Evolutionary conservation across 257 asterid species (phyloP), one percentile per base, ranked within the genome.

Genomic region (Solanum sejunctum): DNA sequence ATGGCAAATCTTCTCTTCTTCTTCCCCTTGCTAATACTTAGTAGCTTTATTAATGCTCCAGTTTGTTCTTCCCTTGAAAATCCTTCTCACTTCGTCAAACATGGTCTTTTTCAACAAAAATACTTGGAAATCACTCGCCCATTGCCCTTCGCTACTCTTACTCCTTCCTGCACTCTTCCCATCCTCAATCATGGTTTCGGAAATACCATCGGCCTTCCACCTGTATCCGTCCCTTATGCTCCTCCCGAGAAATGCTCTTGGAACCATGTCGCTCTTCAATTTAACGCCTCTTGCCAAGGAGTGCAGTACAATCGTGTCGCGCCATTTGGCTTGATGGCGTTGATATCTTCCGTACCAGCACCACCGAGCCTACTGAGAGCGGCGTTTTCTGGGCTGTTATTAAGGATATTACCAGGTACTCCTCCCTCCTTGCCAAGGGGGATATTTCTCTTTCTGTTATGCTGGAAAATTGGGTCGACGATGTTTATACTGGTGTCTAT

Each of bases 331-430:
- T 96, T 86, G 54, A 90, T 77, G 98, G 98, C 13, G 90, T 83
- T 9, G 99, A 93, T 90, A 83, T 94, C 83, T 91, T 96, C 69
- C 99, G 99, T 66, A 93, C 99, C 83, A 93, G 95, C 91, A 93
- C 98, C 4, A 92, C 97, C 3, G 92, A 95, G 91, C 92, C 99
- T 10, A 91, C 92, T 8, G 84, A 83, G 0, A 84, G 66, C 0
- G 94, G 95, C 11, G 58, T 92, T 13, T 87, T 87, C 90, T 96
- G 99, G 99, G 91, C 43, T 21, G 88, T 93, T 39, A 87, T 87
- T 6, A 96, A 92, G 88, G 98, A 96, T 21, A 90, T 96, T 81
- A 92, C 98, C 18, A 89, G 85, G 88, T 96, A 95, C 86, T 85
- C 93, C 57, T 90, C 91, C 4, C 88, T 96, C 83, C 92, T 96